These are phyloP conservation scores for Scalesia atractyloides DNA, from an alignment of 129 eudicot genomes.

Conservation along the genomic window DNA sequence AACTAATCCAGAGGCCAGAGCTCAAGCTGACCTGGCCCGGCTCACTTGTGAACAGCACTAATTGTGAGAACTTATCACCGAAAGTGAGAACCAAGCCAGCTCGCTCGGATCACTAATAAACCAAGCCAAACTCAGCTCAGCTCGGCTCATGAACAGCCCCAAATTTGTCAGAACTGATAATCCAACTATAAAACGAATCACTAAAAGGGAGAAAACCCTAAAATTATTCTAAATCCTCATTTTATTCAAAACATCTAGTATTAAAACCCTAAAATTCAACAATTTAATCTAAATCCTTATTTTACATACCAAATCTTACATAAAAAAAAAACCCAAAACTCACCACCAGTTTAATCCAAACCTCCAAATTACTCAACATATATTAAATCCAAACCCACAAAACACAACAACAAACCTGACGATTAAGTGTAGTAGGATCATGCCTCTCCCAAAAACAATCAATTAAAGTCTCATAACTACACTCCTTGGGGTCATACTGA, in stretches of 20 bases:
- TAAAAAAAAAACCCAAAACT: background rate
- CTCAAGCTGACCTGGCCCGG: too few relatives aligned
- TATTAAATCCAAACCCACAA: background rate
- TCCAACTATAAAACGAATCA: background rate
- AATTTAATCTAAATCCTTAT: background rate
- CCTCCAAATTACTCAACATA: too few relatives aligned
- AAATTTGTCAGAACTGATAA: background rate
- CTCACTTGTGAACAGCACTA: too few relatives aligned
- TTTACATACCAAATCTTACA: background rate
- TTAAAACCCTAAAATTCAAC: background rate
- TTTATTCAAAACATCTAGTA: background rate
- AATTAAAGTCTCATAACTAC: slow-evolving; percentile 56
- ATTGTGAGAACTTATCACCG: too few relatives aligned
- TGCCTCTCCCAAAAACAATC: slow-evolving; percentile 81
- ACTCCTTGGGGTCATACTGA: slow-evolving; percentile 69
- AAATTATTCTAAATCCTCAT: background rate
- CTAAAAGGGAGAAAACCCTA: background rate
- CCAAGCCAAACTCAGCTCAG: too few relatives aligned
- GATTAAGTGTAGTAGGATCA: slow-evolving; percentile 90
- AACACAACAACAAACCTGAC: slow-evolving; percentile 48
- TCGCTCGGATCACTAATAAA: too few relatives aligned
- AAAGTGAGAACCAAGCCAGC: too few relatives aligned
- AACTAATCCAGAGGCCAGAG: too few relatives aligned
- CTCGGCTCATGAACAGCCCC: too few relatives aligned
- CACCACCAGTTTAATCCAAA: background rate